Conservation (phyloP, 176 grass and related monocot genomes). For the Lolium multiflorum region DNA sequence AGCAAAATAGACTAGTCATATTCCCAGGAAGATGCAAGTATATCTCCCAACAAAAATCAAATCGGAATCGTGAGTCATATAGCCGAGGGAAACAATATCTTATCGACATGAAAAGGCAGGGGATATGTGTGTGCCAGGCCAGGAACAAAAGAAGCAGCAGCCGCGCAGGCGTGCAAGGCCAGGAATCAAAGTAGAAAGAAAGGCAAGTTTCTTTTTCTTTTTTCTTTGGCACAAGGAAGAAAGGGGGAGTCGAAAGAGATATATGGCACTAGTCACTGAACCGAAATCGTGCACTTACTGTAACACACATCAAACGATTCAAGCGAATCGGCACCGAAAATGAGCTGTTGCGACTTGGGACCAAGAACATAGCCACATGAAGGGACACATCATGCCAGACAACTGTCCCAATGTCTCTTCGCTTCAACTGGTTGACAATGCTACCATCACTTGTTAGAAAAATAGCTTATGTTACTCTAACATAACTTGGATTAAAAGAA, state of each 20-base stretch:
- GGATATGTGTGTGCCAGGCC: slow-evolving; percentile 9
- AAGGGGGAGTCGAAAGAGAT: neutral
- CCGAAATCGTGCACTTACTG: slow-evolving; percentile 40
- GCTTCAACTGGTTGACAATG: slow-evolving; percentile 13
- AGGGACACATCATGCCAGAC: slow-evolving; percentile 9
- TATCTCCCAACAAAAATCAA: slow-evolving; percentile 1
- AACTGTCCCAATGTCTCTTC: neutral
- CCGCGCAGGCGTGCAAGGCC: neutral
- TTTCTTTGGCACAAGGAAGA: neutral
- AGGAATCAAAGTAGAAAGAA: neutral
- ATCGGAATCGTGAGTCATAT: neutral
- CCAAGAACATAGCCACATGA: slow-evolving; percentile 16
- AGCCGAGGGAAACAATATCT: neutral
- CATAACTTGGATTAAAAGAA: neutral
- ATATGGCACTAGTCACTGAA: slow-evolving; percentile 21
- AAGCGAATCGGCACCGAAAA: slow-evolving; percentile 18
- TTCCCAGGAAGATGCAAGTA: slow-evolving; percentile 22
- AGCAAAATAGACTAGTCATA: slow-evolving; percentile 5
- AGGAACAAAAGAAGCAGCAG: neutral
- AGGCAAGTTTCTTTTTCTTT: too few relatives aligned
- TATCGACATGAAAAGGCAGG: neutral
- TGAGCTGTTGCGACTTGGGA: slow-evolving; percentile 34
- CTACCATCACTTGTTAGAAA: too few relatives aligned
- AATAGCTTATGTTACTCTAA: too few relatives aligned
- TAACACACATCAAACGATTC: neutral